Percentiles rank a stretch among this genome's conserved stretches.
phyloP scores from a whole-genome alignment of 176 grass and related monocot species.

The Eragrostis curvula region DNA sequence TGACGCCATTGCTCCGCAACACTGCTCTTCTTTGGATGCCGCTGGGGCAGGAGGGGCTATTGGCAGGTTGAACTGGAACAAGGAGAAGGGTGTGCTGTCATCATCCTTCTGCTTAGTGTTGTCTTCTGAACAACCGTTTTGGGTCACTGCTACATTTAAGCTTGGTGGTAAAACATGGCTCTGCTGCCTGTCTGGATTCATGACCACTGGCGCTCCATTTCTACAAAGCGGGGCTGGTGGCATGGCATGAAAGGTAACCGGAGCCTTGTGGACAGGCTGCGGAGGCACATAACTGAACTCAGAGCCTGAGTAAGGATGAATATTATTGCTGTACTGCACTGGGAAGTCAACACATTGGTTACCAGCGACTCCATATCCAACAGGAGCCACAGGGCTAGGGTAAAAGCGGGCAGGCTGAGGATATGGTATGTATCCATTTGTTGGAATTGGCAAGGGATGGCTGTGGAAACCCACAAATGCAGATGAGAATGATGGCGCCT shows the following conservation, averaged over 20 bases:
- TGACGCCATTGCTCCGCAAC: constrained; percentile 10
- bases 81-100: constrained; percentile 53
- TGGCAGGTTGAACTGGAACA: constrained; percentile 85
- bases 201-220: constrained; percentile 33
- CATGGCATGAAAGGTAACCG: constrained; percentile 32
- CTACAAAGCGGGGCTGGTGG: constrained; percentile 4
- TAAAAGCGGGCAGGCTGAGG: constrained; percentile 63
- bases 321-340: constrained; percentile 54
- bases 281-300: constrained; percentile 51
- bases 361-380: constrained; percentile 48
- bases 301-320: constrained; percentile 57
- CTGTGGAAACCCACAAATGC: constrained; percentile 58
- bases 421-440: constrained; percentile 66
- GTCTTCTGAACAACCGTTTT: constrained; percentile 35
- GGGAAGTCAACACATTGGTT: constrained; percentile 49
- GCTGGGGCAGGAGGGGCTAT: constrained; percentile 37
- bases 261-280: constrained; percentile 46
- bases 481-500: constrained; percentile 51
- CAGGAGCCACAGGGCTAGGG: constrained; percentile 46
- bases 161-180: constrained; percentile 8
- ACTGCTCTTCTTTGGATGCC: constrained; percentile 48
- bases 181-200: constrained; percentile 46
- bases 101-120: constrained; percentile 27
- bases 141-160: not conserved
- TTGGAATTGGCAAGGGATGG: constrained; percentile 49